Evolutionary conservation across 257 asterid species (phyloP), one percentile per base, ranked within the genome.

Genomic region (Linaria vulgaris): DNA sequence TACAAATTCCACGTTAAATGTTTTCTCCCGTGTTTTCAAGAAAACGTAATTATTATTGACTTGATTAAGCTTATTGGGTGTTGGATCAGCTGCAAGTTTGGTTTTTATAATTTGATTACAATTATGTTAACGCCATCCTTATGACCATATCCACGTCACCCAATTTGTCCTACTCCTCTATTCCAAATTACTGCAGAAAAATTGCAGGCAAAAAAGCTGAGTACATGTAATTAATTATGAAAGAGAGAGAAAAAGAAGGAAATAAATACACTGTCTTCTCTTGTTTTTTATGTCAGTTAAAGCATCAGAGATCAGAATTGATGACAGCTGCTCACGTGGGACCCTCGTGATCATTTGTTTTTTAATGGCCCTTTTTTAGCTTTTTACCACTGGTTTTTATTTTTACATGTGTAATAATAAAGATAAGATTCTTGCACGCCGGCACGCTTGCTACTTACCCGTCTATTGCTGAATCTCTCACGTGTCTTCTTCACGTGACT

Each of bases 281-380:
- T 23, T 41, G 9, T 12, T 21, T 25, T 62, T 27, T 2, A 34
- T 34, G 73, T 48, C 76, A 74, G 75, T 30, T 60, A 56, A 75
- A 55, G 56, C 13, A 15, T 65, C 76, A 70, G 76, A 71, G 72
- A 3, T 34, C 37, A 31, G 6, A 52, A 12, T 13, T 31, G n/a
- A 9, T 24, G 59, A 54, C 41, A 53, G 39, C 63, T 71, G 55
- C 69, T 69, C 77, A 76, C 76, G 69, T 76, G 80, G 74, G 80
- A 6, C 77, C 77, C 80, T 12, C 73, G 66, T 63, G 66, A 34
- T 54, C 69, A 58, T 50, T 76, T 71, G 66, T 76, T 44, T 38
- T 51, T 61, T 67, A 22, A 21, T 22, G 9, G 41, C 6, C 1
- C 9, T 34, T 13, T 25, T 9, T 14, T 47, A 15, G 10, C 9